These are phyloP conservation scores for Scheffersomyces stambukii DNA, from an alignment of 1,139 yeast genomes.

Conservation along the genomic window DNA sequence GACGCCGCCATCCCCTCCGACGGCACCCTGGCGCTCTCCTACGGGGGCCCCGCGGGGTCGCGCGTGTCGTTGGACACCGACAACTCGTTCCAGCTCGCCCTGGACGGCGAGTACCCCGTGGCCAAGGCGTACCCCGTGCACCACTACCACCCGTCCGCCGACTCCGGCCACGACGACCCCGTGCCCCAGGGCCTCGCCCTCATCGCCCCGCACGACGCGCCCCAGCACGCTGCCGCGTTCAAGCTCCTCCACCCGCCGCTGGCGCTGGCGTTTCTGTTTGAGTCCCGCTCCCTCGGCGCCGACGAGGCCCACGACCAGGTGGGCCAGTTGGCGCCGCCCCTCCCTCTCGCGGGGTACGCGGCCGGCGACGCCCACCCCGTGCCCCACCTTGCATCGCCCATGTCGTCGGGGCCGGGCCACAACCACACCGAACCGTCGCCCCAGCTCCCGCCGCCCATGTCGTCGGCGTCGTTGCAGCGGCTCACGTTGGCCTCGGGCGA, in stretches of 20 bases:
- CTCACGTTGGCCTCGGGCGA: conserved; percentile 30
- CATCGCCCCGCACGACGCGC: no score
- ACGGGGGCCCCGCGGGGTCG: conserved; percentile 2
- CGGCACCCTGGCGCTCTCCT: conserved; percentile 1
- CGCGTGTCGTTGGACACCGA: conserved; percentile 6
- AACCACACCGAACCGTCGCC: conserved; percentile 28
- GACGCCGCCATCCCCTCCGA: background rate
- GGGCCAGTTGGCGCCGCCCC: conserved; percentile 5
- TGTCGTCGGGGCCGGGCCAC: conserved; percentile 13
- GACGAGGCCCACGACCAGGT: conserved; percentile 7
- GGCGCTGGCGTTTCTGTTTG: no score
- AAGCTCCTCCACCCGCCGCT: conserved; percentile 24
- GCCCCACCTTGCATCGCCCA: conserved; percentile 19
- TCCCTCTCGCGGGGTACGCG: conserved; percentile 3
- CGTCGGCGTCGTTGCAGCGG: conserved; percentile 19
- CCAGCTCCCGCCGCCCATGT: conserved; percentile 29
- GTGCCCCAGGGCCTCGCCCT: no score
- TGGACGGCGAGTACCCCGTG: no score
- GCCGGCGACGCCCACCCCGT: conserved; percentile 5
- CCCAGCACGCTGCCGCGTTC: conserved; percentile 12
- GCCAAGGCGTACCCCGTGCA: no score
- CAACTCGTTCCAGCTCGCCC: conserved; percentile 3
- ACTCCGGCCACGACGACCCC: no score
- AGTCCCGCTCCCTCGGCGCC: conserved; percentile 1
- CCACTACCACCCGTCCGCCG: no score